Percentiles rank a stretch among this genome's conserved stretches.
Evolutionary conservation across 495 filamentous ascomycete species (phyloP).

Genomic region (Lindgomyces ingoldianus): DNA sequence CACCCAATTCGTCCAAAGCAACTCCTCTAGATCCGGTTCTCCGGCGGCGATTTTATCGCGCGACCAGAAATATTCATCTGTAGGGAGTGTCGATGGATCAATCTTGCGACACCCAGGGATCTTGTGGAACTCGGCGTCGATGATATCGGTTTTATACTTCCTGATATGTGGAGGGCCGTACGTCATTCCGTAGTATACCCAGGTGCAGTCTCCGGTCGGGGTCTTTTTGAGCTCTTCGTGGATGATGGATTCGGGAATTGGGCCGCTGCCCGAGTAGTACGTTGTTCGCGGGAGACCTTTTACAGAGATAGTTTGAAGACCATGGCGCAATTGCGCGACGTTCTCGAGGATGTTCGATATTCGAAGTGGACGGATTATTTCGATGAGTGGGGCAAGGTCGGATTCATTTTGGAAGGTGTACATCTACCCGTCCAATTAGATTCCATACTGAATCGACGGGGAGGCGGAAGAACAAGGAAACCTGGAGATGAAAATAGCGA

Average conservation of each 20-base stretch:
- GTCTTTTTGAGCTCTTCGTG: constrained; percentile 13
- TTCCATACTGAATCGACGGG: no score
- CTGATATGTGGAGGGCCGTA: constrained; percentile 30
- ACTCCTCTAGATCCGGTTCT: constrained; percentile 27
- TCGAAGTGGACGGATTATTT: constrained; percentile 29
- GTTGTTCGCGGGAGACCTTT: constrained; percentile 18
- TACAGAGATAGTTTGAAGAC: constrained; percentile 29
- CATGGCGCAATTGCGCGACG: constrained; percentile 28
- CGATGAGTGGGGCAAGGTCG: constrained; percentile 23
- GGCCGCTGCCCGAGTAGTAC: constrained; percentile 20
- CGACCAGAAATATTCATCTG: constrained; percentile 31
- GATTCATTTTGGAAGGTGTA: constrained; percentile 31
- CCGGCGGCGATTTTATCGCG: constrained; percentile 22
- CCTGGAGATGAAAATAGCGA: neutral
- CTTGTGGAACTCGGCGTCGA: constrained; percentile 20
- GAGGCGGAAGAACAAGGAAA: neutral
- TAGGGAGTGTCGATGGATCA: constrained; percentile 18
- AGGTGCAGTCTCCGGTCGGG: constrained; percentile 20
- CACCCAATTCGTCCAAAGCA: constrained; percentile 33
- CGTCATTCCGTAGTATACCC: constrained; percentile 35
- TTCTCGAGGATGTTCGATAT: constrained; percentile 33
- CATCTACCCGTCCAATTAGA: no score
- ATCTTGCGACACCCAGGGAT: constrained; percentile 26
- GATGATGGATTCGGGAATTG: constrained; percentile 17
- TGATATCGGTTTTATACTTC: constrained; percentile 21